These are phyloP conservation scores for Teratosphaeria pseudoeucalypti DNA, from an alignment of 2,329 filamentous ascomycete species.

Conservation along the genomic window DNA sequence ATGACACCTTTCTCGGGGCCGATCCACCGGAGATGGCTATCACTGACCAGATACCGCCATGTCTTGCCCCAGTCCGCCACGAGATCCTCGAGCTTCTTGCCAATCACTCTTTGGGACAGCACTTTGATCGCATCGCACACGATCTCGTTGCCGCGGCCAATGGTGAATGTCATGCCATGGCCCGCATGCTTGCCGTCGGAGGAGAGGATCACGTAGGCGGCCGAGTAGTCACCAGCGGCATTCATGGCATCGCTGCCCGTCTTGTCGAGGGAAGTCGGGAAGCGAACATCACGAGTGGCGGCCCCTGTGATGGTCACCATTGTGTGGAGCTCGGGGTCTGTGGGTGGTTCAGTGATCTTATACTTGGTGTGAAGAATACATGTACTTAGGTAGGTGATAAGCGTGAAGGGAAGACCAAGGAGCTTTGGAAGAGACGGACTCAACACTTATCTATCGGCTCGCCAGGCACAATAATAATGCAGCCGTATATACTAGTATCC, in stretches of 20 bases:
- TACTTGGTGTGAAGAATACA: neutral
- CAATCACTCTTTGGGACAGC: slow-evolving; percentile 64
- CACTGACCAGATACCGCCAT: slow-evolving; percentile 84
- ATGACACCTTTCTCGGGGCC: slow-evolving; percentile 91
- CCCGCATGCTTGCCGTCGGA: slow-evolving; percentile 63
- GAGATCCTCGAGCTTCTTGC: slow-evolving; percentile 65
- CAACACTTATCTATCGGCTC: neutral
- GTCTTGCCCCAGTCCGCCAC: slow-evolving; percentile 76
- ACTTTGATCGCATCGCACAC: slow-evolving; percentile 76
- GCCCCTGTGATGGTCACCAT: slow-evolving; percentile 39
- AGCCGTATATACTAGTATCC: neutral
- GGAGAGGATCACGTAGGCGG: slow-evolving; percentile 85
- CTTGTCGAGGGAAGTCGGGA: slow-evolving; percentile 78
- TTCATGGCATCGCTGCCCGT: slow-evolving; percentile 98
- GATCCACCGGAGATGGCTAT: slow-evolving; percentile 87
- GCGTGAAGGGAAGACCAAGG: neutral
- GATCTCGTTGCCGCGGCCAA: slow-evolving; percentile 83
- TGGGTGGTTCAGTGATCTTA: neutral
- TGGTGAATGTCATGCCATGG: slow-evolving; percentile 80
- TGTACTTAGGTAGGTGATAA: too few species aligned
- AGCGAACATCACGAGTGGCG: slow-evolving; percentile 40
- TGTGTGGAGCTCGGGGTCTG: neutral
- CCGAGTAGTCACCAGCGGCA: slow-evolving; percentile 80
- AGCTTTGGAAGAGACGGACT: neutral
- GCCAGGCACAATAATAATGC: neutral